Base-by-base conservation (phyloP, 1,139 yeast genomes). In the Oligophagozyma castellii region DNA sequence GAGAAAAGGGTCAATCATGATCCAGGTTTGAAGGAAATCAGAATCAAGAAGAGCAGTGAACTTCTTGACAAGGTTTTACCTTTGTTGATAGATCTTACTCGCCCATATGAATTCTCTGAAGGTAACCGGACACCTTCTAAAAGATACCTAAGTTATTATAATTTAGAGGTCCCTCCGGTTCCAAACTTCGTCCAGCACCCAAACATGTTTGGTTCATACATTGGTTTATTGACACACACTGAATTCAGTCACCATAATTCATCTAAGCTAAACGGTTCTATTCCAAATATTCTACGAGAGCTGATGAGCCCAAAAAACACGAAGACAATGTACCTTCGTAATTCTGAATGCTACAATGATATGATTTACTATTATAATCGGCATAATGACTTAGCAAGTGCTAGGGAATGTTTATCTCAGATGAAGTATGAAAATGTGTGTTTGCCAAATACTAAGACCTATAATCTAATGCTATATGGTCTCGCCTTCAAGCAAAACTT, bases 401-500 rank as follows among this genome's bases (percentile, higher is more conserved):
- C 67, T 26, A 48, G 64, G 25, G 63, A 57, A 32, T 40, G 64
- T 10, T 42, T 63, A 14, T 52, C 53, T 4, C 60, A 61, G 29
- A 59, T 67, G 52, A 44, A 53, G 14, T 28, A 49, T 3, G 59
- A 58, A 28, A 7, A 18, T 7, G 53, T 53, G 1, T 35, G 54
- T 7, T 27, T 35, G 3, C 63, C 63, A 3, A 57, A 61, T 30
- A 51, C 65, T 2, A 57, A 53, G 14, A 67, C 72, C 0, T 67
- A 57, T 41, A 65, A 65, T 36, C 37, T 59, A 11, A 33, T 65
- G 42, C 31, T 64, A 4, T 42, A 37, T 25, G 46, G 41, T 22
- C 26, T 53, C 5, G 20, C 46, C 4, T 44, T 40, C 10, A 43
- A 49, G 18, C 41, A 46, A 14, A 42, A 38, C 11, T 45, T 48